Evolutionary conservation across 768 basidiomycete species (phyloP).

Genomic region (Leccinum uliginosum): DNA sequence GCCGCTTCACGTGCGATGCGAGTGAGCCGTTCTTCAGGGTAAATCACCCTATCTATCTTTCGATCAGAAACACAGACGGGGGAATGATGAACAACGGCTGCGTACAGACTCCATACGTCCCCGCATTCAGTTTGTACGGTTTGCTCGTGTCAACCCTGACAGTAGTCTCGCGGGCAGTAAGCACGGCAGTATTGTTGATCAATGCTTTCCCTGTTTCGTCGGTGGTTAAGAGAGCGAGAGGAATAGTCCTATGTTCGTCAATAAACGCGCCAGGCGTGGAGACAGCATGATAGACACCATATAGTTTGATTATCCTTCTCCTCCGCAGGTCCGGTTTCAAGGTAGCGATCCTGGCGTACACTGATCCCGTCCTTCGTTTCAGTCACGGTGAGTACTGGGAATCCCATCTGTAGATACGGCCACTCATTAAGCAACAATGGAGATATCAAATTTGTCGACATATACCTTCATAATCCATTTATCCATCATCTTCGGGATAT

Average conservation of each 20-base stretch:
- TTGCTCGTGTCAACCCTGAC: slow-evolving; percentile 70
- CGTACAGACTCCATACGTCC: slow-evolving; percentile 86
- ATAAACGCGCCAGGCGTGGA: background rate
- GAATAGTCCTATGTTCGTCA: slow-evolving; percentile 59
- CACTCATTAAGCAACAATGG: background rate
- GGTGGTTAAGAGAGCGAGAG: slow-evolving; percentile 68
- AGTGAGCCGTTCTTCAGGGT: slow-evolving; percentile 72
- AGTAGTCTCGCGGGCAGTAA: slow-evolving; percentile 63
- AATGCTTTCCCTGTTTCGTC: slow-evolving; percentile 50
- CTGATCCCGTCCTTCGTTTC: slow-evolving; percentile 69
- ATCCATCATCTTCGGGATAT: slow-evolving; percentile 80
- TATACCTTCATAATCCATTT: slow-evolving; percentile 83
- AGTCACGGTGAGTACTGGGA: slow-evolving; percentile 84
- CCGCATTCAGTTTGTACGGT: slow-evolving; percentile 87
- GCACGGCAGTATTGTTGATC: slow-evolving; percentile 59
- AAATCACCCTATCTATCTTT: slow-evolving; percentile 72
- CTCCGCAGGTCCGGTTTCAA: slow-evolving; percentile 76
- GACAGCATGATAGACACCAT: slow-evolving; percentile 48
- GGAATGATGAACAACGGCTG: slow-evolving; percentile 9
- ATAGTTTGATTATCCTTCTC: slow-evolving; percentile 83
- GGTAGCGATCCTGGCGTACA: slow-evolving; percentile 87
- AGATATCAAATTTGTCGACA: background rate
- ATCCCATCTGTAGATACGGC: slow-evolving; percentile 53
- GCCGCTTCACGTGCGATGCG: slow-evolving; percentile 79
- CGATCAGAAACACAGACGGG: background rate